These are phyloP conservation scores for Aureobasidium uvarum DNA, from an alignment of 2,329 filamentous ascomycete species.

Conservation along the genomic window DNA sequence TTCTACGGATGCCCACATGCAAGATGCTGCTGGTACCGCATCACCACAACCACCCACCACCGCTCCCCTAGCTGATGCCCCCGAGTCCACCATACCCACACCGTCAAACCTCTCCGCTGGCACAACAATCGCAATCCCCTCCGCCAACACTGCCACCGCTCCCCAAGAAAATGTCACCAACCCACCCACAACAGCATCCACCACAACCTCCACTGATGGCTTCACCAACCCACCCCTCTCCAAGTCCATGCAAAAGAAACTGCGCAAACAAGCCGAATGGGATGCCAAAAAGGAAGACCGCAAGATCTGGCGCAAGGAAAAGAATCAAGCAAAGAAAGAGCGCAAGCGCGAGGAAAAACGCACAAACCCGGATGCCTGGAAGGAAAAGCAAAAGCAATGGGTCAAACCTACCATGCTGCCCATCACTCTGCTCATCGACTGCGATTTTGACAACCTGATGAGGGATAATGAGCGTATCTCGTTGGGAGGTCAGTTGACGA, in stretches of 20 bases:
- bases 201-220: neutral
- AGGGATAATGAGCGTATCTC: conserved; percentile 79
- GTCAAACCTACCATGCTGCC: conserved; percentile 60
- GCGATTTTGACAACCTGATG: conserved; percentile 90
- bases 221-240: conserved; percentile 54
- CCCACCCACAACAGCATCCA: conserved; percentile 19
- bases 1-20: neutral
- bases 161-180: neutral
- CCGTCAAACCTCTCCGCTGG: conserved; percentile 23
- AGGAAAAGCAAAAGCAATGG: conserved; percentile 26
- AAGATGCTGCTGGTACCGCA: conserved; percentile 16
- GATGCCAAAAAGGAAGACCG: conserved; percentile 64
- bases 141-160: conserved; percentile 1
- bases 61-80: conserved; percentile 5
- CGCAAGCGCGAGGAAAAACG: conserved; percentile 37
- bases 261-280: conserved; percentile 69
- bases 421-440: conserved; percentile 81
- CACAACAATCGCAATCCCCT: neutral
- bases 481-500: conserved; percentile 76
- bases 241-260: conserved; percentile 82
- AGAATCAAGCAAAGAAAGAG: conserved; percentile 53
- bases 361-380: conserved; percentile 29
- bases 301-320: conserved; percentile 59
- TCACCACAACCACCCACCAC: conserved; percentile 2
- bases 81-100: neutral